phyloP scores from a whole-genome alignment of 2,329 filamentous ascomycete genomes.

The Aspergillus ochraceoroseus region DNA sequence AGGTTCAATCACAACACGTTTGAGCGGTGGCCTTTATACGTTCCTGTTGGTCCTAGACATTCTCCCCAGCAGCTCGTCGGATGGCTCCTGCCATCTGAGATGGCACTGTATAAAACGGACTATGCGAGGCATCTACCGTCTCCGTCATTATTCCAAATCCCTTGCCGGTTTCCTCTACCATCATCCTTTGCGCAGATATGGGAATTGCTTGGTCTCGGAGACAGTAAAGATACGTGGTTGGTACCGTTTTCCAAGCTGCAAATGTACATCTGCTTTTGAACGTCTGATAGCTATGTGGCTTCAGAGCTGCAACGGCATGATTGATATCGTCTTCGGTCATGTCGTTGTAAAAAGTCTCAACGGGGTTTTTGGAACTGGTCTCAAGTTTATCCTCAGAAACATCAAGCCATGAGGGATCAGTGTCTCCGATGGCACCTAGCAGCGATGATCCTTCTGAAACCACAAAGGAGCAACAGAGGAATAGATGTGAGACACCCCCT shows the following conservation, averaged over 20 bases:
- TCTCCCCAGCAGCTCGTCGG: constrained; percentile 4
- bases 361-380: background rate
- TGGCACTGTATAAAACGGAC: constrained; percentile 3
- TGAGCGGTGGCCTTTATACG: too few relatives aligned
- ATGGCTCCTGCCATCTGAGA: background rate
- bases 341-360: constrained; percentile 7
- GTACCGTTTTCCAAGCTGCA: constrained; percentile 9
- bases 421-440: constrained; percentile 1
- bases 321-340: constrained; percentile 1
- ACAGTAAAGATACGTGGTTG: constrained; percentile 11
- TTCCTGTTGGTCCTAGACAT: too few relatives aligned
- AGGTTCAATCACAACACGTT: too few relatives aligned
- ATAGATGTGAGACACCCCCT: constrained; percentile 1
- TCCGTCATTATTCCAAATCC: constrained; percentile 5
- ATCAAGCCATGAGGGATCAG: constrained; percentile 1
- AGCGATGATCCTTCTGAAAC: background rate
- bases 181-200: constrained; percentile 1
- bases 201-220: constrained; percentile 3
- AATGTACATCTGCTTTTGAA: background rate
- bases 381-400: constrained; percentile 1
- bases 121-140: constrained; percentile 7
- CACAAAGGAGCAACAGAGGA: constrained; percentile 6
- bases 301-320: background rate
- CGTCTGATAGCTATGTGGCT: constrained; percentile 4
- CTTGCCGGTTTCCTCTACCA: constrained; percentile 7